Conservation (phyloP, 257 asterid genomes). For the Jaltomata sinuosa region DNA sequence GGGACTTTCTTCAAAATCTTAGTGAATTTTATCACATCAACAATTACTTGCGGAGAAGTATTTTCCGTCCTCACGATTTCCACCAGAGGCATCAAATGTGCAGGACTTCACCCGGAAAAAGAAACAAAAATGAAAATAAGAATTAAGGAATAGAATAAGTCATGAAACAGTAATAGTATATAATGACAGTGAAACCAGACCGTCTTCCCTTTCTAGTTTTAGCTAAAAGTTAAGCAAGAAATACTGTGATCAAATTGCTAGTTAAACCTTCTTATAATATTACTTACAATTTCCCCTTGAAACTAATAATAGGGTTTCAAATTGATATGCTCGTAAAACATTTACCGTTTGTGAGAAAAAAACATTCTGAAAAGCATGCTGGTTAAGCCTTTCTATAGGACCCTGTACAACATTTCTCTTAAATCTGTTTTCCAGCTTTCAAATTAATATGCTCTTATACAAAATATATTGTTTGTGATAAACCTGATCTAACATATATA, state of each 20-base stretch:
- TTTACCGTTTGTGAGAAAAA: neutral
- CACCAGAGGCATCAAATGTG: slow-evolving; percentile 32
- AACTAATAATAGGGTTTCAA: neutral
- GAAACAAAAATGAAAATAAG: neutral
- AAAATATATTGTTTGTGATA: neutral
- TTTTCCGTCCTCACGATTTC: slow-evolving; percentile 29
- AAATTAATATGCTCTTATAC: neutral
- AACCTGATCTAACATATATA: neutral
- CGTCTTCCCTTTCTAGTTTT: too few species aligned
- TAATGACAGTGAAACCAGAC: too few species aligned
- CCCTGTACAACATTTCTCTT: neutral
- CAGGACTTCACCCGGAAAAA: slow-evolving; percentile 25
- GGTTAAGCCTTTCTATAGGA: neutral
- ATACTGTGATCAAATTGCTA: neutral
- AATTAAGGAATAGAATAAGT: neutral
- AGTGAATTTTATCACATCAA: slow-evolving; percentile 37
- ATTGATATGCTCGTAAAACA: neutral
- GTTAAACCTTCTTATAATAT: neutral
- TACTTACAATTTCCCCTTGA: too few species aligned
- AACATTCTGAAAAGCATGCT: neutral
- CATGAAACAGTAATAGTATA: neutral
- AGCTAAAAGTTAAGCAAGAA: neutral
- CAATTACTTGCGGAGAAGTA: slow-evolving; percentile 34
- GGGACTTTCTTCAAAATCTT: slow-evolving; percentile 44
- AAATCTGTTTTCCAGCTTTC: neutral